Evolutionary conservation across 2,329 filamentous ascomycete genomes (phyloP), one percentile per base, ranked within the genome.

Genomic region (Nemania bipapillata): DNA sequence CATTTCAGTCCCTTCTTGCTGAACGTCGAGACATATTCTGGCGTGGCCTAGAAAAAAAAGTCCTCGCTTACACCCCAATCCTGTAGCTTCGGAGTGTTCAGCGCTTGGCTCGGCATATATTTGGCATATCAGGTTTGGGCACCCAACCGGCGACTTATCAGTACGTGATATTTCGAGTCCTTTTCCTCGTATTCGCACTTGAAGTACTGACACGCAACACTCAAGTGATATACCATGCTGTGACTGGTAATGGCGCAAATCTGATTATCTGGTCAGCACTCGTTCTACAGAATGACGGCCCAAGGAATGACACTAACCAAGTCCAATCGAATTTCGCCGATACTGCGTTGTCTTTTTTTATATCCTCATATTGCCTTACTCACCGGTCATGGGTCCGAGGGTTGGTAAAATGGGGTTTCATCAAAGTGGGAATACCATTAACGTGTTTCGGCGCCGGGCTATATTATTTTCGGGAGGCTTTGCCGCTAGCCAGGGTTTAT

Each of bases 221-320:
- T 50, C 5, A 45, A 67, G 65, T 67, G 35, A 54, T 67, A 37
- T 59, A 63, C 17, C 49, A 59, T 22, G 63, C 59, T 4, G 7
- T 64, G 1, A 59, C 49, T 22, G 24, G 58, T 4, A 28, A 57
- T 4, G 59, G 37, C 22, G 4, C 7, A 8, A 64, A 47, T 26
- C 26, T 63, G 17, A 2, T 70, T 5, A 4, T 67, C 28, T 60
- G 26, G 67, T 59, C 40, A 17, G 28, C 28, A 26, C 1, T 49
- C 12, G 12, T 40, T 7, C 24, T 68, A 4, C 40, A 42, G 50
- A 53, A 56, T 17, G 65, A 70, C 17, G 68, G 68, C 4, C 68
- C 64, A 22, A 52, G 26, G 2, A 37, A 64, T 37, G 8, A 5
- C 2, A 47, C 22, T 3, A 40, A 63, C 30, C 47, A 53, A 32